Percentiles rank a stretch among this genome's conserved stretches.
Evolutionary conservation across 2,329 filamentous ascomycete genomes (phyloP).

Genomic region (Sporothrix humicola): DNA sequence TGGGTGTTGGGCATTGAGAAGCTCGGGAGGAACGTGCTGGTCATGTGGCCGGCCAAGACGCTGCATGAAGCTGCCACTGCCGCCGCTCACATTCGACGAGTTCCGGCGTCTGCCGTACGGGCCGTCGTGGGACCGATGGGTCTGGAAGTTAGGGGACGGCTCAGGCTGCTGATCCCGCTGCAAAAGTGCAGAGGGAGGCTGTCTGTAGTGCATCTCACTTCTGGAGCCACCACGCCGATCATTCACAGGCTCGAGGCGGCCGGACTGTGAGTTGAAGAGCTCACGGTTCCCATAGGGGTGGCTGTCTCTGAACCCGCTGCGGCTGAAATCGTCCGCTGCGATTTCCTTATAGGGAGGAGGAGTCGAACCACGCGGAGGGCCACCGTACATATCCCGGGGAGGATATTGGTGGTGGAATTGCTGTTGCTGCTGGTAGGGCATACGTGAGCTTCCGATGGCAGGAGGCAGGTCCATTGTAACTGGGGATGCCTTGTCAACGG

Average conservation of each 20-base stretch:
- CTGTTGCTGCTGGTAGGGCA: slow-evolving; percentile 31
- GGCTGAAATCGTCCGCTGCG: slow-evolving; percentile 89
- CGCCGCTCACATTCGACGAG: slow-evolving; percentile 90
- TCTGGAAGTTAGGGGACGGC: slow-evolving; percentile 85
- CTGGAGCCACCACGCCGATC: slow-evolving; percentile 76
- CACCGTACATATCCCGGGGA: slow-evolving; percentile 59
- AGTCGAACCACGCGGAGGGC: slow-evolving; percentile 31
- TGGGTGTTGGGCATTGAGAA: slow-evolving; percentile 52
- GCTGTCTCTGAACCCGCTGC: slow-evolving; percentile 79
- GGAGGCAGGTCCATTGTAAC: slow-evolving; percentile 62
- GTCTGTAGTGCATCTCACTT: slow-evolving; percentile 69
- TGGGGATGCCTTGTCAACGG: slow-evolving; percentile 80
- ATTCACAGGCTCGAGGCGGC: slow-evolving; percentile 85
- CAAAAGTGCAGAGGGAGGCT: slow-evolving; percentile 69
- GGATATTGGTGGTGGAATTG: slow-evolving; percentile 41
- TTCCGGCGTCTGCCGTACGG: slow-evolving; percentile 77
- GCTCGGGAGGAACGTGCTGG: slow-evolving; percentile 50
- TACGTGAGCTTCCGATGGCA: slow-evolving; percentile 15
- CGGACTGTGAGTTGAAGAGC: slow-evolving; percentile 93
- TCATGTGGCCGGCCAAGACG: slow-evolving; percentile 57
- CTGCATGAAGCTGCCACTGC: slow-evolving; percentile 72
- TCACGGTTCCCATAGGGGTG: slow-evolving; percentile 69
- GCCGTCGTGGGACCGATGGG: slow-evolving; percentile 71
- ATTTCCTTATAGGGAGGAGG: slow-evolving; percentile 74
- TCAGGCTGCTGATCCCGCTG: slow-evolving; percentile 76